These are phyloP conservation scores for Cymodocea nodosa DNA, from an alignment of 116 monocot species.

Conservation along the genomic window DNA sequence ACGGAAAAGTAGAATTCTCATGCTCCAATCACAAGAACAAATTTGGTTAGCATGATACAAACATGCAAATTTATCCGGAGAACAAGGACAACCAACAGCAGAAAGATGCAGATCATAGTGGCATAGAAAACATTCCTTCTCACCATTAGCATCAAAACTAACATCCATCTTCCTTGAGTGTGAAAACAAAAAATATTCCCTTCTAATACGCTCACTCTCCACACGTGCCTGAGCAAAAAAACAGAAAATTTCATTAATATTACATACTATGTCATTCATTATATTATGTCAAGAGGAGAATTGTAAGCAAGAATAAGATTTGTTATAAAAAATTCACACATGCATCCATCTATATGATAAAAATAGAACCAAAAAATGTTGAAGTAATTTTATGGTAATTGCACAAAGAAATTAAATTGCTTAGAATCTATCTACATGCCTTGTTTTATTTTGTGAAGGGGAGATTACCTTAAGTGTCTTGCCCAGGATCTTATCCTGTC, in stretches of 20 bases:
- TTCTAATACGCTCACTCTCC: constrained; percentile 45
- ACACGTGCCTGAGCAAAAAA: constrained; percentile 28
- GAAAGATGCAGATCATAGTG: constrained; percentile 92
- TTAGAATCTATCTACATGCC: too few relatives aligned
- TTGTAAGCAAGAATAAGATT: too few relatives aligned
- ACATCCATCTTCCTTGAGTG: constrained; percentile 72
- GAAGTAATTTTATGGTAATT: too few relatives aligned
- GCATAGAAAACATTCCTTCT: constrained; percentile 75
- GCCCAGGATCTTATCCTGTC: constrained; percentile 35
- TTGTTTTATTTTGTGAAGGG: not conserved
- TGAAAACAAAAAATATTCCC: constrained; percentile 40
- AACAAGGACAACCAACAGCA: constrained; percentile 71
- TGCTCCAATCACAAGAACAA: constrained; percentile 63
- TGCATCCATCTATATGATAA: too few relatives aligned
- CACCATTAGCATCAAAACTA: constrained; percentile 53
- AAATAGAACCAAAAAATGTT: too few relatives aligned
- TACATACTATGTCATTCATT: not conserved
- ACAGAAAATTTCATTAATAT: not conserved
- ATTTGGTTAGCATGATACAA: constrained; percentile 71
- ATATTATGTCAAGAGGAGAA: not conserved
- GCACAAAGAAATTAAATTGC: too few relatives aligned
- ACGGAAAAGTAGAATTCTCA: constrained; percentile 52
- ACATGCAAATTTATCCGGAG: constrained; percentile 76
- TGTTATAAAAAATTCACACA: too few relatives aligned
- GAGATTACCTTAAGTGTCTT: constrained; percentile 40